Base-by-base conservation (phyloP, 2,329 filamentous ascomycete species). In the Hawksworthiomyces lignivorus region DNA sequence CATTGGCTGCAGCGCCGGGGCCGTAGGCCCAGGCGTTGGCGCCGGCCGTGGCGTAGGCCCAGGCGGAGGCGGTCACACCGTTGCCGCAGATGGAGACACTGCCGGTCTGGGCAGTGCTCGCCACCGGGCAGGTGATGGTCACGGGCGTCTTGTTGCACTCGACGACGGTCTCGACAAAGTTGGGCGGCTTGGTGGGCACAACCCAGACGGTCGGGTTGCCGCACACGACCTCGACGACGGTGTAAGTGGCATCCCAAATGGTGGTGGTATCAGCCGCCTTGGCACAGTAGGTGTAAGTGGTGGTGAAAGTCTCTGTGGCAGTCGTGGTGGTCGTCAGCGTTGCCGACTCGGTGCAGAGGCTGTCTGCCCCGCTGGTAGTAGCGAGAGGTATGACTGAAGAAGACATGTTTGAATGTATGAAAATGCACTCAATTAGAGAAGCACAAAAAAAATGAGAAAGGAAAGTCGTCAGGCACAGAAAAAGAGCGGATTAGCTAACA, bases 201-300 rank as follows among this genome's bases (percentile, higher is more conserved):
- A 56, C 59, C 70, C 70, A 75, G 20, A 65, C 59, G 3, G 45
- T 55, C 51, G 63, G 50, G 41, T 65, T 61, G 27, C 56, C 60
- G 26, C 73, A 57, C 18, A 62, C 61, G 21, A 56, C 56, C 52
- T 66, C 58, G 8, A 51, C 53, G 50, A 68, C 50, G 39, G 63
- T 68, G 55, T 67, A 68, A 24, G 61, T 62, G 26, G 64, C 62
- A 28, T 56, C 43, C 63, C 64, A 66, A 35, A 50, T 44, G 47
- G 57, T 52, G n/a, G 58, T 62, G 43, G 58, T 51, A 50, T 62
- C 62, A 40, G 62, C 63, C 9, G 64, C 64, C 21, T 53, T 54
- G 19, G 58, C 49, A 30, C 57, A 55, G 22, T 61, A 62, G 48
- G 56, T 54, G 53, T 67, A 68, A 31, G 60, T 51, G 7, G 60